Percentiles rank a stretch among this genome's conserved stretches.
Evolutionary conservation across 192 early-diverging fungal species (phyloP).

Genomic region (Podila horticola): DNA sequence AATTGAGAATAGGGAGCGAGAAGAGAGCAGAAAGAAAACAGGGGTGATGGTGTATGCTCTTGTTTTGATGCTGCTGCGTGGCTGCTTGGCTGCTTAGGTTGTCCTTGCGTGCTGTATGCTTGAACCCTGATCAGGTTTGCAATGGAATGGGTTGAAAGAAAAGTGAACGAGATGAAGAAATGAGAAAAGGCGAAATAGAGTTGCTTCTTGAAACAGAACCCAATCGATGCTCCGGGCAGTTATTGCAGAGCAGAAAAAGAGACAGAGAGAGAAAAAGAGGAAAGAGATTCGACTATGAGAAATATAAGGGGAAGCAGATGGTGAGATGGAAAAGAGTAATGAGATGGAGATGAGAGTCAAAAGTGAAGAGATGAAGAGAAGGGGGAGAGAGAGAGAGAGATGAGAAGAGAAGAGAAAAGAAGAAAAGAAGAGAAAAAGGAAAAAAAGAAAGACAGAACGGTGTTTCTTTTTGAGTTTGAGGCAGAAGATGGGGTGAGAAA

Average conservation of each 20-base stretch:
- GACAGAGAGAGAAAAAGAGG: neutral
- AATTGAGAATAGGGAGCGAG: no score
- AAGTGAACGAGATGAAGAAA: neutral
- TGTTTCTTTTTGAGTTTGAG: neutral
- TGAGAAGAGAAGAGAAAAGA: neutral
- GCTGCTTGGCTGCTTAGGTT: no score
- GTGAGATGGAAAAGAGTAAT: neutral
- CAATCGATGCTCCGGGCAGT: no score
- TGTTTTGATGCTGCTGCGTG: no score
- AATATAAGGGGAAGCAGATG: constrained; percentile 3
- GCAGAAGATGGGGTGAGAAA: constrained; percentile 1
- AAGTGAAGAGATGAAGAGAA: neutral
- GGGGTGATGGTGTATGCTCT: no score
- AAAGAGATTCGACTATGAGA: neutral
- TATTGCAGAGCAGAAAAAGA: neutral
- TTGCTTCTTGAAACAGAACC: no score
- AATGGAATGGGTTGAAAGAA: neutral
- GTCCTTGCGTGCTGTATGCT: no score
- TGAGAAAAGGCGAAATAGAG: neutral
- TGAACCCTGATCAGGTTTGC: no score
- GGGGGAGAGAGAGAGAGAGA: neutral
- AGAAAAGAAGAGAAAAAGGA: neutral
- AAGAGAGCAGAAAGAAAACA: no score
- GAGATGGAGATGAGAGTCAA: neutral
- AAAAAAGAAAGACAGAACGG: constrained; percentile 1